Conservation (phyloP, 2,329 filamentous ascomycete genomes). For the Lecanicillium sp. region DNA sequence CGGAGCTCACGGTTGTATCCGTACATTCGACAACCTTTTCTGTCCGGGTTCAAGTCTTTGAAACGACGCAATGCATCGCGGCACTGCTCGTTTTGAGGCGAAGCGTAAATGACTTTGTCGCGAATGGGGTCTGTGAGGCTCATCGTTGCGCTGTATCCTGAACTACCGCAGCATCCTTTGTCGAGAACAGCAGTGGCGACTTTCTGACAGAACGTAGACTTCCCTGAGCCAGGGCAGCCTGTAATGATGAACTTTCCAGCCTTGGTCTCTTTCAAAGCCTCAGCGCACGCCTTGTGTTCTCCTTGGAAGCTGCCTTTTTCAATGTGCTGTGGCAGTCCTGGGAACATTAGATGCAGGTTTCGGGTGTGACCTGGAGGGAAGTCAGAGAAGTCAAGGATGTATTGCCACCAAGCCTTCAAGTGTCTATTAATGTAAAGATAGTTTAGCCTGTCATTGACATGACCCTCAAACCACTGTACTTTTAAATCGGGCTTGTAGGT, state of each 20-base stretch:
- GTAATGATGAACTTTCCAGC: neutral
- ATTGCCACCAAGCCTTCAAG: neutral
- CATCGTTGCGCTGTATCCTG: no score
- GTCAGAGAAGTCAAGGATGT: neutral
- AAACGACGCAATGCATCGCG: neutral
- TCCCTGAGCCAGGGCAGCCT: neutral
- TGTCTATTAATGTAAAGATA: neutral
- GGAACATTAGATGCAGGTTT: neutral
- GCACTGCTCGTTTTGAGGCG: slow-evolving; percentile 1
- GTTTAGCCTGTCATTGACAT: neutral
- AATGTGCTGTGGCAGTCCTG: neutral
- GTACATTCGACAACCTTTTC: neutral
- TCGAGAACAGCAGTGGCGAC: neutral
- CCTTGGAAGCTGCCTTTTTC: neutral
- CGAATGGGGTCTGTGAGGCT: neutral
- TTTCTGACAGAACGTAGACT: neutral
- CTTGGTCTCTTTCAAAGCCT: neutral
- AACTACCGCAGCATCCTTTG: no score
- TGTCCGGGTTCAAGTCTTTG: neutral
- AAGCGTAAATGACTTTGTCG: neutral
- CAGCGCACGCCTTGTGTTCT: neutral
- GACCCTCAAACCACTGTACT: neutral
- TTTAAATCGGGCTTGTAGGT: neutral
- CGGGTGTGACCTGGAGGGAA: neutral
- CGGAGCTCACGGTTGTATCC: neutral